phyloP scores from a whole-genome alignment of 2,329 filamentous ascomycete species.

The Moelleriella libera region DNA sequence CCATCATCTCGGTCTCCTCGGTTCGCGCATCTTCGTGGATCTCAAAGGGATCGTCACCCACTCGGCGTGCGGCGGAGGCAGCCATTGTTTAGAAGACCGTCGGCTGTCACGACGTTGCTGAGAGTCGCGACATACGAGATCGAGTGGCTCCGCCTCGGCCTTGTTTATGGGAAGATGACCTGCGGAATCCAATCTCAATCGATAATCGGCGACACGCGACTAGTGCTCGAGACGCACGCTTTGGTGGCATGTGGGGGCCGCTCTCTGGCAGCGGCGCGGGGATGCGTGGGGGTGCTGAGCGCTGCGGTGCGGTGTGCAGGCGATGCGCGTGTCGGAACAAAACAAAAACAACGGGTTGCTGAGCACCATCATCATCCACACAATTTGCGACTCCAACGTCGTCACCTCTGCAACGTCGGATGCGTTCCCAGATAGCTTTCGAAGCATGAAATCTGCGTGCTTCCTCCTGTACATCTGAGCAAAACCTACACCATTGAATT shows the following conservation, averaged over 20 bases:
- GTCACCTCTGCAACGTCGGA: not conserved
- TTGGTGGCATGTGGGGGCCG: not conserved
- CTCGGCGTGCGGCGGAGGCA: not conserved
- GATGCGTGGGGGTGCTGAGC: not conserved
- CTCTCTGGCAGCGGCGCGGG: not conserved
- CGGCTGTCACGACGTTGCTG: not conserved
- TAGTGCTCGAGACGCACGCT: not conserved
- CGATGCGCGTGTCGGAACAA: conserved; percentile 12
- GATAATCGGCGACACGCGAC: not conserved
- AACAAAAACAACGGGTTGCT: conserved; percentile 18
- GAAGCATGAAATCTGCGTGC: no score
- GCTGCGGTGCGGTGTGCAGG: no score
- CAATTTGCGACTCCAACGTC: not conserved
- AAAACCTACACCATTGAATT: no score
- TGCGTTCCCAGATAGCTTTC: no score
- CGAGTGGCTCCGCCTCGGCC: no score
- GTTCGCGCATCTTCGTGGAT: conserved; percentile 37
- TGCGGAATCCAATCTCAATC: not conserved
- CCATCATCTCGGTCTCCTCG: conserved; percentile 35
- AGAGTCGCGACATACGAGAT: not conserved
- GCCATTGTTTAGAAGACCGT: conserved; percentile 1
- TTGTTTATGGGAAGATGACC: not conserved
- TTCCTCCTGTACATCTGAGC: no score
- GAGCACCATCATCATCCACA: conserved; percentile 2
- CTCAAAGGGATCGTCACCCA: conserved; percentile 23